Evolutionary conservation across 2,329 filamentous ascomycete genomes (phyloP).

Genomic region (Laburnicola sp.): DNA sequence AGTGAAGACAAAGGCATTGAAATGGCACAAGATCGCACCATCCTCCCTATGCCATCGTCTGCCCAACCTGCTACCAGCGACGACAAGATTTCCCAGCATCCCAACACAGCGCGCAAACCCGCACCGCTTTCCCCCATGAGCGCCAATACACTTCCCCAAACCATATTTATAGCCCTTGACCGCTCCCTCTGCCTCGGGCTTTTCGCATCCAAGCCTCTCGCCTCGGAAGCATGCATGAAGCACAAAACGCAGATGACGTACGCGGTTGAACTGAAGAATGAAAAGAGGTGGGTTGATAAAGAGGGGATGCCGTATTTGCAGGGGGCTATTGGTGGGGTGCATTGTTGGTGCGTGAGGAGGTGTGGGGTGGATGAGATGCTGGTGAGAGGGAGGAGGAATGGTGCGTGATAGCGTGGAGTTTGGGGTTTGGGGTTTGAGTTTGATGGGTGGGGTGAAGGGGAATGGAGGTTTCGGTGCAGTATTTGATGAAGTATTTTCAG

Average conservation of each 20-base stretch:
- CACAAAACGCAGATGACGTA: slow-evolving; percentile 4
- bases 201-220: neutral
- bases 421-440: too few species aligned
- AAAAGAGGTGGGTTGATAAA: neutral
- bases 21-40: too few species aligned
- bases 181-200: neutral
- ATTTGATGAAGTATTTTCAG: too few species aligned
- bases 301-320: neutral
- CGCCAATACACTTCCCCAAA: neutral
- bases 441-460: too few species aligned
- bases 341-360: neutral
- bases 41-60: too few species aligned
- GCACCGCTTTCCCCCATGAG: too few species aligned
- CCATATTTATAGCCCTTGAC: neutral
- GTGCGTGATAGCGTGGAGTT: too few species aligned
- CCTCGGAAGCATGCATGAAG: neutral
- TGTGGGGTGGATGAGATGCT: neutral
- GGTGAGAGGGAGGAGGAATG: neutral
- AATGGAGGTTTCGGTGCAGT: too few species aligned
- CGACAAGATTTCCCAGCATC: too few species aligned
- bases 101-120: too few species aligned
- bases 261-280: neutral
- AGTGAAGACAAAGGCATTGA: too few species aligned
- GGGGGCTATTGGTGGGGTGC: neutral
- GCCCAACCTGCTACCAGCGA: too few species aligned